These are phyloP conservation scores for Citrullus amarus DNA, from an alignment of 306 rosid genomes.

Conservation along the genomic window DNA sequence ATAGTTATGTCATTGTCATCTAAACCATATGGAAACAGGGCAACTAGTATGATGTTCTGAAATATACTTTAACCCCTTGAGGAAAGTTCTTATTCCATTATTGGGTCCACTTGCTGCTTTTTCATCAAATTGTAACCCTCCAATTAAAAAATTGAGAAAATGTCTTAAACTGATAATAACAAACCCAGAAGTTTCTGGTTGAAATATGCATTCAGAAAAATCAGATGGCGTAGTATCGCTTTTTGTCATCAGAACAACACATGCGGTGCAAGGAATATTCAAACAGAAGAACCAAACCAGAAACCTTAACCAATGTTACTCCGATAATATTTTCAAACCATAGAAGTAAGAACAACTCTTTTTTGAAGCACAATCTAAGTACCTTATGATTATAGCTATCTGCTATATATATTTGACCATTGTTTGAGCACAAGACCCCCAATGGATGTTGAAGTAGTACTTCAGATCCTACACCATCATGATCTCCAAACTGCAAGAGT, in stretches of 20 bases:
- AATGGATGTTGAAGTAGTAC: conserved; percentile 94
- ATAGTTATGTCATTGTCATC: background rate
- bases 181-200: background rate
- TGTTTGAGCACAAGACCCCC: conserved; percentile 54
- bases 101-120: background rate
- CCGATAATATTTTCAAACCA: background rate
- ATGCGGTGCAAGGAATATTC: background rate
- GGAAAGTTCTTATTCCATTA: background rate
- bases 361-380: conserved; percentile 7
- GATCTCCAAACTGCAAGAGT: conserved; percentile 78
- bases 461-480: conserved; percentile 81
- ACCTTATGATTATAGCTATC: conserved; percentile 99
- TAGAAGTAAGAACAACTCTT: background rate
- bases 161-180: background rate
- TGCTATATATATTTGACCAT: conserved; percentile 55
- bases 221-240: background rate
- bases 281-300: background rate
- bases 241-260: background rate
- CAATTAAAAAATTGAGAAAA: background rate
- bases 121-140: background rate
- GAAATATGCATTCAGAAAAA: background rate
- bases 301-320: conserved; percentile 6
- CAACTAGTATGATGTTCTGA: background rate
- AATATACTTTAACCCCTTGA: background rate
- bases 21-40: background rate